Conservation (phyloP, 352 stramenopile species). For the Globisporangium uncinulatum region DNA sequence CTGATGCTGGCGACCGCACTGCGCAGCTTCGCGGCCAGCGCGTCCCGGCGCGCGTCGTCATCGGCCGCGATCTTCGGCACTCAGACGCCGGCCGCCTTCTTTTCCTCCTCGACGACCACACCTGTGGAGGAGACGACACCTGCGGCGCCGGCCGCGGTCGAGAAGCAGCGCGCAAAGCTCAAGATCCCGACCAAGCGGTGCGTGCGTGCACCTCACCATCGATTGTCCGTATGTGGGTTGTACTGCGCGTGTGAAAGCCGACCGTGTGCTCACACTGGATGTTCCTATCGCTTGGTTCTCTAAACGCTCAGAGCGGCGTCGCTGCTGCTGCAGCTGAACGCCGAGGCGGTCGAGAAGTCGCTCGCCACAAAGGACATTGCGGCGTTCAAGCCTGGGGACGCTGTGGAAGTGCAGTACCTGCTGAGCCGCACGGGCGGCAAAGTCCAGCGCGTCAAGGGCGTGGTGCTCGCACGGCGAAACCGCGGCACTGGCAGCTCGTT, state of each 20-base stretch:
- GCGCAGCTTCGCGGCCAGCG: conserved; percentile 40
- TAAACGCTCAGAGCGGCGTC: conserved; percentile 33
- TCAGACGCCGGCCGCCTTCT: conserved; percentile 19
- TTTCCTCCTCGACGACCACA: conserved; percentile 21
- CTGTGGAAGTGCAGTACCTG: conserved; percentile 79
- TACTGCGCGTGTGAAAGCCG: background rate
- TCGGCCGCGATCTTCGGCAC: conserved; percentile 21
- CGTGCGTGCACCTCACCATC: background rate
- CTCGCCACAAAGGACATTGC: conserved; percentile 60
- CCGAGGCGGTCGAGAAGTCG: conserved; percentile 60
- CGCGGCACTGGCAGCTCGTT: conserved; percentile 78
- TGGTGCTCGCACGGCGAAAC: conserved; percentile 79
- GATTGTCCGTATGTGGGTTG: background rate
- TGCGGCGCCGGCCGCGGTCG: conserved; percentile 6
- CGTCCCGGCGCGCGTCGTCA: conserved; percentile 16
- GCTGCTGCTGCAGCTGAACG: conserved; percentile 63
- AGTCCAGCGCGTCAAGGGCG: conserved; percentile 72
- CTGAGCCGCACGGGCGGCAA: conserved; percentile 67
- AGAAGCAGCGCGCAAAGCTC: conserved; percentile 54
- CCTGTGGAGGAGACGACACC: conserved; percentile 8
- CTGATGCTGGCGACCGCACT: conserved; percentile 55
- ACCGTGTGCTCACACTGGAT: too few species aligned
- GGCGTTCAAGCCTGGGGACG: conserved; percentile 68
- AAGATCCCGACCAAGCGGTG: conserved; percentile 76
- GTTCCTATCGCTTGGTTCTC: background rate